phyloP scores from a whole-genome alignment of 2,329 filamentous ascomycete species.

The Dothistroma septosporum region DNA sequence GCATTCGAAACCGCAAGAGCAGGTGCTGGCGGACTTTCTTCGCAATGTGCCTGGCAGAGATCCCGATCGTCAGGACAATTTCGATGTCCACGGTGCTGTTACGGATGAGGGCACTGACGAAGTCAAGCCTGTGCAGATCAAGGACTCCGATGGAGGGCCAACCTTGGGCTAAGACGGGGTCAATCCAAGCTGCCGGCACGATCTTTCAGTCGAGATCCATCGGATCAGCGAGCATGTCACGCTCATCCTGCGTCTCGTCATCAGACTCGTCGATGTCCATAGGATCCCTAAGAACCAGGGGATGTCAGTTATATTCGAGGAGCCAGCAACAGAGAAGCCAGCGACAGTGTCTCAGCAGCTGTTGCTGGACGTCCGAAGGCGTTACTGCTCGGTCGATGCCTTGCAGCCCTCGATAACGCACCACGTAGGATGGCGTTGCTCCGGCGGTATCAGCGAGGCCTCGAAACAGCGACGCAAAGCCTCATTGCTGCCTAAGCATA shows the following conservation, averaged over 20 bases:
- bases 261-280: constrained; percentile 12
- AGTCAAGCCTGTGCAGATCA: not conserved
- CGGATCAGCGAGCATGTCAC: not conserved
- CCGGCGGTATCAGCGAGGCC: constrained; percentile 29
- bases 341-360: too few species aligned
- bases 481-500: constrained; percentile 22
- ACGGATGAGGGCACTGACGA: constrained; percentile 1
- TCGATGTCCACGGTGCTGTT: not conserved
- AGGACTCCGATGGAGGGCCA: constrained; percentile 1
- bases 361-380: too few species aligned
- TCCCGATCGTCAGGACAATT: constrained; percentile 5
- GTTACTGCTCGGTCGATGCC: too few species aligned
- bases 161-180: not conserved
- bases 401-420: too few species aligned
- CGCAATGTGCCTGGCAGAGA: constrained; percentile 11
- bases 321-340: too few species aligned
- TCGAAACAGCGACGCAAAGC: constrained; percentile 28
- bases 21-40: constrained; percentile 20
- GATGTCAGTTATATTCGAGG: too few species aligned
- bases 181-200: not conserved
- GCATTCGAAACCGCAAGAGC: constrained; percentile 42
- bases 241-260: not conserved
- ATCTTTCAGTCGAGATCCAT: constrained; percentile 10
- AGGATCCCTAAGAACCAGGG: constrained; percentile 3
- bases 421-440: constrained; percentile 17